Evolutionary conservation across 2,329 filamentous ascomycete species (phyloP).

Genomic region (Apiospora koreana): DNA sequence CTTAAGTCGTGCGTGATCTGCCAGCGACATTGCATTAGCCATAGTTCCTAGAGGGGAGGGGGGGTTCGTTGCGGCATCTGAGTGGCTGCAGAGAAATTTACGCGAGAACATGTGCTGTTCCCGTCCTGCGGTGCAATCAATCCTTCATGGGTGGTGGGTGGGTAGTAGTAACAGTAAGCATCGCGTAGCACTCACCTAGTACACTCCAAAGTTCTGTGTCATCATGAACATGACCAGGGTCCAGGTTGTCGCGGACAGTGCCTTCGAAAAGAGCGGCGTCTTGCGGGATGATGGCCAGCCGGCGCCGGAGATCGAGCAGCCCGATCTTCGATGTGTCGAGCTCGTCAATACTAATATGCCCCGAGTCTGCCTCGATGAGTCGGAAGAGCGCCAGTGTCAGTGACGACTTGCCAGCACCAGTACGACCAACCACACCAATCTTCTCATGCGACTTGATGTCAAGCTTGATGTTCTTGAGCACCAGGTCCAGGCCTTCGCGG

Average conservation of each 20-base stretch:
- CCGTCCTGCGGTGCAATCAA: conserved; percentile 22
- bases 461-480: conserved; percentile 89
- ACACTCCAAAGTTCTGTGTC: conserved; percentile 98
- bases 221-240: conserved; percentile 92
- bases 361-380: conserved; percentile 84
- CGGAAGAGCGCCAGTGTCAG: conserved; percentile 91
- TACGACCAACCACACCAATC: conserved; percentile 95
- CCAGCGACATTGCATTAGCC: conserved; percentile 39
- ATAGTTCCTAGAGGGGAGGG: conserved; percentile 24
- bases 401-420: conserved; percentile 93
- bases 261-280: conserved; percentile 96
- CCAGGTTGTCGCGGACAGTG: conserved; percentile 89
- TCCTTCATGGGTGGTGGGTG: conserved; percentile 12
- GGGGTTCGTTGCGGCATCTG: conserved; percentile 17
- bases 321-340: conserved; percentile 91
- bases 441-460: conserved; percentile 97
- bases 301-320: conserved; percentile 81
- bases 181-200: conserved; percentile 64
- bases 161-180: too few species aligned
- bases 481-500: conserved; percentile 83
- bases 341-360: conserved; percentile 85
- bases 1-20: conserved; percentile 90
- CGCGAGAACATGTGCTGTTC: conserved; percentile 24
- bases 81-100: conserved; percentile 14
- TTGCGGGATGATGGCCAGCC: conserved; percentile 95